Conservation (phyloP, 116 monocot genomes). For the Cymodocea nodosa region DNA sequence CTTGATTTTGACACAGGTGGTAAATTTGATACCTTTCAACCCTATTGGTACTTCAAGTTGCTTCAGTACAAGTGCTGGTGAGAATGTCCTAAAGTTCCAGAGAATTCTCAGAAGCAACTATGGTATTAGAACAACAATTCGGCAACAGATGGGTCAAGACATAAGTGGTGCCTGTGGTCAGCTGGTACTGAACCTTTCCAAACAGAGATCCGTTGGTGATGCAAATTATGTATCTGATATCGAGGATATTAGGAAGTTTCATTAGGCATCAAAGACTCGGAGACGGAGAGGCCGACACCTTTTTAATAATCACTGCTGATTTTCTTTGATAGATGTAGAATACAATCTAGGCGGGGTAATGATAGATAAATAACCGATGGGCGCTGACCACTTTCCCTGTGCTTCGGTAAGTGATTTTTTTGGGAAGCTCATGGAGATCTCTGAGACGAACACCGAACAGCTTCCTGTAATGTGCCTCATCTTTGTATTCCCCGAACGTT, state of each 20-base stretch:
- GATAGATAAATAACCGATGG: too few species aligned
- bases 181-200: conserved; percentile 59
- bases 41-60: conserved; percentile 52
- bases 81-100: conserved; percentile 66
- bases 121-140: conserved; percentile 76
- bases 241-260: conserved; percentile 45
- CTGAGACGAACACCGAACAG: too few species aligned
- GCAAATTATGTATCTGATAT: conserved; percentile 56
- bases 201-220: conserved; percentile 41
- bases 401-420: too few species aligned
- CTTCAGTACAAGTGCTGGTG: conserved; percentile 42
- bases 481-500: too few species aligned
- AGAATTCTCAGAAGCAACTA: conserved; percentile 63
- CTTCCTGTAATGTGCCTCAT: too few species aligned
- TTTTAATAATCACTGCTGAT: too few species aligned
- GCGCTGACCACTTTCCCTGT: too few species aligned
- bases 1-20: conserved; percentile 38
- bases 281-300: too few species aligned
- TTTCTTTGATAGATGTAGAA: too few species aligned
- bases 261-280: too few species aligned
- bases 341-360: too few species aligned
- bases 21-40: conserved; percentile 96
- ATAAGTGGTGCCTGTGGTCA: conserved; percentile 98
- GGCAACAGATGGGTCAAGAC: conserved; percentile 91
- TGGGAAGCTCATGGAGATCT: too few species aligned